Base-by-base conservation (phyloP, 2,329 filamentous ascomycete species). In the Beauveria brongniartii region DNA sequence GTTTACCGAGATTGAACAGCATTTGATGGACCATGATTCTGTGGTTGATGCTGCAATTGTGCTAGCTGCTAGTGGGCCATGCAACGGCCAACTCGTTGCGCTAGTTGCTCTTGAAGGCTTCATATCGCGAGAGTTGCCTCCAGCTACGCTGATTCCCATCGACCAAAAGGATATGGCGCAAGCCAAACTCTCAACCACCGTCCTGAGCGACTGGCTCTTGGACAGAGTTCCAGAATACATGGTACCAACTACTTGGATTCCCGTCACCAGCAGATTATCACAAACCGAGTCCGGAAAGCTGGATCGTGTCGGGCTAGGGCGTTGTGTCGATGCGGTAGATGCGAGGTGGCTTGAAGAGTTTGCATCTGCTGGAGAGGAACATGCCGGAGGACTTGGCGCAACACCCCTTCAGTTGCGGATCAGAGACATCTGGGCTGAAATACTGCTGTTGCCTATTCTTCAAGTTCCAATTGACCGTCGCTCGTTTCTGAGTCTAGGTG, bases 221-320 rank as follows among this genome's bases (percentile, higher is more conserved):
- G 59, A 59, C 43, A 65, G 64, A 2, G 67, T 79, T 5, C 72
- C 77, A 0, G 64, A 67, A 2, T 69, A 75, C 59, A 76, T 78
- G 71, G 69, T 79, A n/a, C 78, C 78, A 0, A 68, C 72, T 5
- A 71, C 73, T 6, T 80, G 75, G 56, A 69, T 80, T 16, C 78
- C 78, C 1, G 64, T 80, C 22, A 78, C 75, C 1, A 46, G 20
- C 43, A 46, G 43, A 2, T 24, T 46, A 20, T 22, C 14, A 46
- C 20, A 46, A 6, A 46, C 43, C 10, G 66, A 73, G 0, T 76
- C 76, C 0, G 70, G 79, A 50, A 76, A 80, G 65, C 71, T 53
- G 26, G 50, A 63, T 46, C 54, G 51, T 52, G 28, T 28, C 9
- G 20, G 43, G 4, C 14, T 46, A 14, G 43, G 43, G n/a, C 43